Conservation (phyloP, 73 alveolate species). For the Tetrahymena elliotti region DNA sequence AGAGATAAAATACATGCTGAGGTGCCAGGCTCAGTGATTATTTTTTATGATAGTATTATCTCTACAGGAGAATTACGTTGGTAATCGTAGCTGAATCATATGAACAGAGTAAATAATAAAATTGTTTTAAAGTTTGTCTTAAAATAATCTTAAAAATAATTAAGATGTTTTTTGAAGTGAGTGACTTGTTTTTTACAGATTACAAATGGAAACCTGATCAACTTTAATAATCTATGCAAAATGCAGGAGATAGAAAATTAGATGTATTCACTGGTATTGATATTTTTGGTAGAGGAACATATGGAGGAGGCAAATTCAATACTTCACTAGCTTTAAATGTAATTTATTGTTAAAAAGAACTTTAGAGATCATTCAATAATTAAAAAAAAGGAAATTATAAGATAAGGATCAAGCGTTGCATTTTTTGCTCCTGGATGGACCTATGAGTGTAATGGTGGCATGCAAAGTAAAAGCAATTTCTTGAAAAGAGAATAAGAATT, state of each 20-base stretch:
- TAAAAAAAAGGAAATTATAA: constrained; percentile 18
- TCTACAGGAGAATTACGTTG: constrained; percentile 48
- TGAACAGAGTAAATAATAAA: constrained; percentile 19
- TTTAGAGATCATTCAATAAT: too few species aligned
- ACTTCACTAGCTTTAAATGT: constrained; percentile 43
- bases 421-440: constrained; percentile 61
- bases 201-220: constrained; percentile 51
- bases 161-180: constrained; percentile 16
- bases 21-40: constrained; percentile 43
- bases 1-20: constrained; percentile 34
- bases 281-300: constrained; percentile 67
- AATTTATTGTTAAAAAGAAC: background rate
- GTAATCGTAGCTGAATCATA: constrained; percentile 48
- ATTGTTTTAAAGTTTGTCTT: too few species aligned
- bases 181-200: constrained; percentile 61
- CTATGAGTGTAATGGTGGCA: constrained; percentile 35
- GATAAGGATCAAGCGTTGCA: constrained; percentile 43
- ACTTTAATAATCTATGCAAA: constrained; percentile 19
- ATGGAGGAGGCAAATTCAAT: constrained; percentile 64
- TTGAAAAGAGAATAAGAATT: constrained; percentile 40
- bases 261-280: constrained; percentile 65
- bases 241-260: constrained; percentile 5
- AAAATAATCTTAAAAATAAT: too few species aligned
- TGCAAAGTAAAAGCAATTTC: constrained; percentile 7
- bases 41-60: constrained; percentile 61